Evolutionary conservation across 1,139 yeast genomes (phyloP).

Genomic region (Suhomyces bolitotheri): DNA sequence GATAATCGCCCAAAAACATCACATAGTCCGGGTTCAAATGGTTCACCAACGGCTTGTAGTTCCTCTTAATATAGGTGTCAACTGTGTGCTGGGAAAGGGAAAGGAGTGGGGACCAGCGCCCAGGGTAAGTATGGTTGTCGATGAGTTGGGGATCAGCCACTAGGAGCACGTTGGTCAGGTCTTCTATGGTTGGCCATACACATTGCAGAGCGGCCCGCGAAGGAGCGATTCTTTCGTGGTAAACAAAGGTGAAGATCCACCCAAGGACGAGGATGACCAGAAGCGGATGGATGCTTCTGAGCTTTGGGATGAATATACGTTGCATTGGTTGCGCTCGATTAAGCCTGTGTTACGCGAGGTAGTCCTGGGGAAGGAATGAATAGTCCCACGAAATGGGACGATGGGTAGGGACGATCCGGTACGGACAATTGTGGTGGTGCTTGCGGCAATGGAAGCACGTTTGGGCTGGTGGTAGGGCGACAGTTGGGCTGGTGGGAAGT

Average conservation of each 20-base stretch:
- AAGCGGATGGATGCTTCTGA: constrained; percentile 31
- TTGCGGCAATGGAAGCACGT: too few relatives aligned
- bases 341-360: too few relatives aligned
- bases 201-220: constrained; percentile 30
- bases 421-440: too few relatives aligned
- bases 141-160: constrained; percentile 52
- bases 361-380: too few relatives aligned
- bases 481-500: too few relatives aligned
- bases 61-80: constrained; percentile 49
- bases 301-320: constrained; percentile 17
- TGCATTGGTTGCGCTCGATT: too few relatives aligned
- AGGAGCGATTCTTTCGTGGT: constrained; percentile 39
- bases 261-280: constrained; percentile 16
- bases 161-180: constrained; percentile 28
- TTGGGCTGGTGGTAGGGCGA: too few relatives aligned
- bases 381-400: not conserved
- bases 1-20: constrained; percentile 53
- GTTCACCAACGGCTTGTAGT: constrained; percentile 40
- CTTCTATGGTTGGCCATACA: constrained; percentile 29
- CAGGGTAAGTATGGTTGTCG: constrained; percentile 52
- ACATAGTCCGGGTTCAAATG: constrained; percentile 46
- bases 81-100: constrained; percentile 49
- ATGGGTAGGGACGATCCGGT: not conserved
- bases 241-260: constrained; percentile 36
- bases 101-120: constrained; percentile 37